Conservation (phyloP, 2,329 filamentous ascomycete species). For the Helotiales sp. region DNA sequence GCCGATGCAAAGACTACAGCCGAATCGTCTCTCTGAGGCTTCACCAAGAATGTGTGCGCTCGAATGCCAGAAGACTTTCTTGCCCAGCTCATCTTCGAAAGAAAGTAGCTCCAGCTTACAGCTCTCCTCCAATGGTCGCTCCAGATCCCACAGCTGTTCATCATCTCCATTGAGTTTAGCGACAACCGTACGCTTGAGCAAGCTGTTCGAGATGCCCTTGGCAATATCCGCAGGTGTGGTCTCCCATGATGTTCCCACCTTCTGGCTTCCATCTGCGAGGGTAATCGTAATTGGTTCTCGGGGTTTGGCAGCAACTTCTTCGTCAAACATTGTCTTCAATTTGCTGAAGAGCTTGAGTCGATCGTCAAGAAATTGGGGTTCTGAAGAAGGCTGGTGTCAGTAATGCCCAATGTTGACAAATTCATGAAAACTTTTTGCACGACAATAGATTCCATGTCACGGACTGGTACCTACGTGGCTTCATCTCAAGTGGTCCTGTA, state of each 20-base stretch:
- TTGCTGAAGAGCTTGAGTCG: slow-evolving; percentile 87
- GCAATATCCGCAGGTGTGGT: slow-evolving; percentile 83
- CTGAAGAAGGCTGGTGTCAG: slow-evolving; percentile 35
- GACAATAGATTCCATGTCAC: slow-evolving; percentile 40
- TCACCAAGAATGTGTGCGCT: slow-evolving; percentile 96
- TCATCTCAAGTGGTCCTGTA: slow-evolving; percentile 20
- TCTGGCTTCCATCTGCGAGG: slow-evolving; percentile 72
- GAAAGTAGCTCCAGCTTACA: slow-evolving; percentile 84
- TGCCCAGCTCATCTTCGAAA: slow-evolving; percentile 75
- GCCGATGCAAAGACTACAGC: slow-evolving; percentile 91
- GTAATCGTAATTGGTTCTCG: slow-evolving; percentile 77
- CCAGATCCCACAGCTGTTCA: slow-evolving; percentile 85
- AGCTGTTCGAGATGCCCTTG: slow-evolving; percentile 81
- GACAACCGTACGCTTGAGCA: slow-evolving; percentile 85
- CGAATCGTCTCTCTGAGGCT: slow-evolving; percentile 86
- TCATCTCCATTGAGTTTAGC: slow-evolving; percentile 77
- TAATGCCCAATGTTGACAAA: slow-evolving; percentile 32
- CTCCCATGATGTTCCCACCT: slow-evolving; percentile 83
- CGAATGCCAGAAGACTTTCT: slow-evolving; percentile 98
- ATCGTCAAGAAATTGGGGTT: slow-evolving; percentile 75
- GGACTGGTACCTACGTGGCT: slow-evolving; percentile 11
- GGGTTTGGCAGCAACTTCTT: slow-evolving; percentile 72
- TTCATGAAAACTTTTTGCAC: neutral
- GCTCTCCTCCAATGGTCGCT: slow-evolving; percentile 85
- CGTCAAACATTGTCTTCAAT: slow-evolving; percentile 82